These are phyloP conservation scores for Cyclotella kingstonii DNA, from an alignment of 108 stramenopile genomes.

Conservation along the genomic window DNA sequence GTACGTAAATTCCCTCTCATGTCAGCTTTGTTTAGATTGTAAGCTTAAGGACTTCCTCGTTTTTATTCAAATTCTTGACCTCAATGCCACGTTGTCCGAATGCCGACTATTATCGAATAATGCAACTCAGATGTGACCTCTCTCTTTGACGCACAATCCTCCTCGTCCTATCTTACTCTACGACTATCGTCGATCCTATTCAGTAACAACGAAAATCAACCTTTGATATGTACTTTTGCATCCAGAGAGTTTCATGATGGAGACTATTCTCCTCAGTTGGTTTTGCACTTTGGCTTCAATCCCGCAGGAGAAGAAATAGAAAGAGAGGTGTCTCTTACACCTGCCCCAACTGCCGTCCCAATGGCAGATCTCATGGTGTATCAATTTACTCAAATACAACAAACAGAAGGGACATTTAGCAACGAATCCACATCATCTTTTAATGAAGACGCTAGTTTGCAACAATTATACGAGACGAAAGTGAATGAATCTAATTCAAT, in stretches of 20 bases:
- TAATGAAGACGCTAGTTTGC: no score
- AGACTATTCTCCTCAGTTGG: background rate
- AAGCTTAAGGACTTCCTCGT: no score
- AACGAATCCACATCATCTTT: no score
- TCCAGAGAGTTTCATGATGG: conserved; percentile 4
- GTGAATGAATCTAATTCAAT: no score
- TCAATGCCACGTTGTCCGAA: background rate
- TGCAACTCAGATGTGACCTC: background rate
- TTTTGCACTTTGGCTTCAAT: background rate
- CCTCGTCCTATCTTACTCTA: background rate
- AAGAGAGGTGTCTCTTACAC: background rate
- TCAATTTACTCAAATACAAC: no score
- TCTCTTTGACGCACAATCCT: no score
- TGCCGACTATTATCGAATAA: background rate
- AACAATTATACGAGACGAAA: no score
- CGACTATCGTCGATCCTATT: conserved; percentile 1
- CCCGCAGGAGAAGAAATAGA: background rate
- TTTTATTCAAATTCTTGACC: no score
- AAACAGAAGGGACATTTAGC: no score
- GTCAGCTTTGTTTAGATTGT: no score
- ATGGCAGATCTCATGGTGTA: no score
- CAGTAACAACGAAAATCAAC: background rate
- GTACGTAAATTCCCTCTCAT: no score
- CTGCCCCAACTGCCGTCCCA: background rate
- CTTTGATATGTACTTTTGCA: conserved; percentile 6